Evolutionary conservation across 2,329 filamentous ascomycete species (phyloP), one percentile per base, ranked within the genome.

Genomic region (Metarhizium rileyi): DNA sequence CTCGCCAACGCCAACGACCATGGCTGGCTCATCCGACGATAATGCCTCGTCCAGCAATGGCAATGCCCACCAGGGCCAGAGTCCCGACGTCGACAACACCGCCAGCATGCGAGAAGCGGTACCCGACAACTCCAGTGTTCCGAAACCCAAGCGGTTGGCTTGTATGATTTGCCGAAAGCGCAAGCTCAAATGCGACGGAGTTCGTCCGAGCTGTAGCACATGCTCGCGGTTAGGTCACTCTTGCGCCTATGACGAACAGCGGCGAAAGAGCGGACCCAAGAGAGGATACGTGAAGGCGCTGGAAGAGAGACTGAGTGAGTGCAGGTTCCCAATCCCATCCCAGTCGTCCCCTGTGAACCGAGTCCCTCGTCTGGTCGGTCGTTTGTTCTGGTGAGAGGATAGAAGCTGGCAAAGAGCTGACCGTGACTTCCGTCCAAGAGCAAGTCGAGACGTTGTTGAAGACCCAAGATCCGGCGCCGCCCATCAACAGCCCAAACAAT

Each of bases 191-290:
- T 96, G 90, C 67, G 90, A 96, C 65, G 90, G 90, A 35, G 72
- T 78, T 48, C 83, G 86, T 55, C 90, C 90, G 22, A 88, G 86
- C 57, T 95, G 90, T 64, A 89, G 86, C 59, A 95, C 90, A 25
- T 96, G 90, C 67, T 83, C 86, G 28, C 77, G 90, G n/a, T 72
- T 95, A 46, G 84, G 87, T 41, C 90, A 96, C 67, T 80, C 84
- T 49, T 95, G 90, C 70, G 83, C 86, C 53, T 95, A 95, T 63
- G 90, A 95, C 63, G 90, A 95, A 70, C 85, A 91, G 59, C 81
- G 90, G 64, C 87, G 89, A 70, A 95, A 95, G 79, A 95, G 90
- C 65, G 90, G 90, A 3, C 90, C 90, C 2, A 95, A 95, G 73
- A 79, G 90, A 63, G 90, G 90, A 59, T 95, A 96, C 64, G 90